Base-by-base conservation (phyloP, 2,329 filamentous ascomycete species). In the Polytolypa hystricis region DNA sequence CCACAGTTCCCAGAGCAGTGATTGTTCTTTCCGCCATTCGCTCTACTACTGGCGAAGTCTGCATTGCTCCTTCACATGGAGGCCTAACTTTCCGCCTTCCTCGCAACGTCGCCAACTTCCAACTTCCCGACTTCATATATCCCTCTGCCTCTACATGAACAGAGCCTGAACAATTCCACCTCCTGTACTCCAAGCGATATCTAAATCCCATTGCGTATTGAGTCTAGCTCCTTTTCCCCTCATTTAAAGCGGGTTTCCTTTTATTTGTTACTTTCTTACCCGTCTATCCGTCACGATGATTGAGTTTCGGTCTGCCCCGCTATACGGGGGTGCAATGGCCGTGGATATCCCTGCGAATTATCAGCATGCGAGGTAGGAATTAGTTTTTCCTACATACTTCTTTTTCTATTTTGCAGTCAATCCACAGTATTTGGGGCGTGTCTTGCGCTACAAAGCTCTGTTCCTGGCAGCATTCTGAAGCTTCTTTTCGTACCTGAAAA, bases 261-360 rank as follows among this genome's bases (percentile, higher is more conserved):
- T 25, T 7, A n/a, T 7, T n/a, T 7, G 21, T 25, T n/a, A n/a
- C 21, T 7, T 7, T 7, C 21, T n/a, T 7, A 25, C 21, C 7
- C 7, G 21, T 25, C 21, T 7, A 7, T 7, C 21, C 21, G 21
- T 25, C 21, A 25, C 21, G n/a, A 7, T n/a, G 7, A 7, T 25
- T n/a, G 15, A 30, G 21, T 46, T 44, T 34, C 28, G 26, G 17
- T 27, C 28, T 7, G 42, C 26, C 4, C 42, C 42, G 6, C 37
- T 53, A 6, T 53, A 47, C 35, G 50, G 49, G 19, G 50, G 50
- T 9, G 50, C 50, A 15, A 48, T 53, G 19, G 42, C 37, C 11
- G 45, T 39, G 8, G 38, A 43, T 20, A 33, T 53, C 19, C 50
- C 50, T 6, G 21, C 33, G 23, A 37, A 30, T 8, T 53, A 46